Conservation (phyloP, 768 basidiomycete genomes). For the Mycena maculata region DNA sequence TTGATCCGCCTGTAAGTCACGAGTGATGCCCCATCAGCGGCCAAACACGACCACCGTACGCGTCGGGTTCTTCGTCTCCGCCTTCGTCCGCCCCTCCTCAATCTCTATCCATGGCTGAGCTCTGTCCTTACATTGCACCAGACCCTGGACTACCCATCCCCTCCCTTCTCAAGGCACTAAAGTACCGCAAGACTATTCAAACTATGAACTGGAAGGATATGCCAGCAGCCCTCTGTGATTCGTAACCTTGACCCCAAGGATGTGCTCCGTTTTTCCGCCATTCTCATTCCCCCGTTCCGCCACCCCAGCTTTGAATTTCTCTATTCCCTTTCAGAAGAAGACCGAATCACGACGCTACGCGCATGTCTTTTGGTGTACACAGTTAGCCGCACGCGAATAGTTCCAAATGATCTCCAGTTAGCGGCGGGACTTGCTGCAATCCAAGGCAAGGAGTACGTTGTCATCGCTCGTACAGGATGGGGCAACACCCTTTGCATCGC, state of each 20-base stretch:
- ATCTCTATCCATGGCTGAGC: no score
- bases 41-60: no score
- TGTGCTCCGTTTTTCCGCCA: not conserved
- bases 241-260: not conserved
- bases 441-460: not conserved
- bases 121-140: no score
- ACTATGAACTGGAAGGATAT: no score
- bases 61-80: no score
- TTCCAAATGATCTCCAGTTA: slow-evolving; percentile 3
- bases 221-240: not conserved
- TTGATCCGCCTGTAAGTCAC: no score
- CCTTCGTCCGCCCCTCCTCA: no score
- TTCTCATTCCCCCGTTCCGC: not conserved
- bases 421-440: not conserved
- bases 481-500: slow-evolving; percentile 15
- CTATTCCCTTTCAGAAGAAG: not conserved
- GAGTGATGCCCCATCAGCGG: no score
- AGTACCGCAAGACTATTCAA: no score
- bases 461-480: slow-evolving; percentile 5
- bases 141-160: no score
- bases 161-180: no score
- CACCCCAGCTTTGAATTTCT: not conserved
- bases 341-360: not conserved
- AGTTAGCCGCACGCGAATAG: not conserved
- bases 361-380: slow-evolving; percentile 8